These are phyloP conservation scores for Aureobasidium mangrovei DNA, from an alignment of 2,329 filamentous ascomycete species.

Conservation along the genomic window DNA sequence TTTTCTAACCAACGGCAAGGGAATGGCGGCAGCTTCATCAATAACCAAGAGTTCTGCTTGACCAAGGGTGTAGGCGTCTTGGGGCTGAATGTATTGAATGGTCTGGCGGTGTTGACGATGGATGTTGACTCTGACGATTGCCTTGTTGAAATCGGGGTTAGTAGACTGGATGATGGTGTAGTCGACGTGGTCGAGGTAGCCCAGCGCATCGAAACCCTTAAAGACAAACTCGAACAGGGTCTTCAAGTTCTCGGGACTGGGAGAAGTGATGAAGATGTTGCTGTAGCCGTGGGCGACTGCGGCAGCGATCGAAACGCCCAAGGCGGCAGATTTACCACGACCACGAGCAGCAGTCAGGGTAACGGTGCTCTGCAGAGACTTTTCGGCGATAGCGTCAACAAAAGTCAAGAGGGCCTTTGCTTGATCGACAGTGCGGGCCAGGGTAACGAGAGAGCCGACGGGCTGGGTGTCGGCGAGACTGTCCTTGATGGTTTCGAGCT, in stretches of 20 bases:
- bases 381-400: constrained; percentile 91
- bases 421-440: constrained; percentile 88
- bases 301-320: constrained; percentile 88
- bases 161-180: constrained; percentile 98
- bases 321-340: constrained; percentile 90
- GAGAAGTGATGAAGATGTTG: constrained; percentile 98
- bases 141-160: constrained; percentile 98
- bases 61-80: constrained; percentile 88
- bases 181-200: constrained; percentile 89
- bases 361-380: constrained; percentile 88
- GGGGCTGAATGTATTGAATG: constrained; percentile 95
- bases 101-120: constrained; percentile 93
- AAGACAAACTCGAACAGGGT: constrained; percentile 97
- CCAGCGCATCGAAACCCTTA: constrained; percentile 92
- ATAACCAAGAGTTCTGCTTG: constrained; percentile 95
- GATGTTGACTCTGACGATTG: constrained; percentile 92
- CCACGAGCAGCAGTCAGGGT: constrained; percentile 88
- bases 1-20: constrained; percentile 82
- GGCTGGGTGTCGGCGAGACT: constrained; percentile 76
- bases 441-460: constrained; percentile 70
- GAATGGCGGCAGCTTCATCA: constrained; percentile 94
- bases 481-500: constrained; percentile 82
- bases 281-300: constrained; percentile 94
- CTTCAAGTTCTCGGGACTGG: constrained; percentile 96
- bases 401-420: constrained; percentile 96